Percentiles rank a stretch among this genome's conserved stretches.
phyloP scores from a whole-genome alignment of 768 basidiomycete genomes.

The Kwoniella shandongensis region DNA sequence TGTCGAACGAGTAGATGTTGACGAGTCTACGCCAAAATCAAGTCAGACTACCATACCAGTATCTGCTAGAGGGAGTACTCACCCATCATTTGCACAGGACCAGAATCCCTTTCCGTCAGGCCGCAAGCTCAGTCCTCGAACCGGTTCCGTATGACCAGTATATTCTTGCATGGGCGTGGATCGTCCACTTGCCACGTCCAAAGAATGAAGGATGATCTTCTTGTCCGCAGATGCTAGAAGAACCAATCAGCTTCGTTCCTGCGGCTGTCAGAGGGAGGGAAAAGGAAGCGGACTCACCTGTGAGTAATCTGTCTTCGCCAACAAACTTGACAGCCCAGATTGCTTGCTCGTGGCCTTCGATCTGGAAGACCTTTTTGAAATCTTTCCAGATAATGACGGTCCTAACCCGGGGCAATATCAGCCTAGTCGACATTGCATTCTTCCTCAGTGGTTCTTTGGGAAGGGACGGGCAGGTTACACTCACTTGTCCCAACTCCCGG shows the following conservation, averaged over 20 bases:
- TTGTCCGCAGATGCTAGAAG: slow-evolving; percentile 84
- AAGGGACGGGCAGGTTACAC: slow-evolving; percentile 21
- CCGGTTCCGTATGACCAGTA: slow-evolving; percentile 85
- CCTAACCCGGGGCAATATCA: slow-evolving; percentile 56
- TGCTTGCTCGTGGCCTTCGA: slow-evolving; percentile 83
- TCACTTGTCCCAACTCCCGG: slow-evolving; percentile 96
- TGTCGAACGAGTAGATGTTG: slow-evolving; percentile 80
- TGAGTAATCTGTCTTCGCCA: slow-evolving; percentile 72
- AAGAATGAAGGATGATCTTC: slow-evolving; percentile 83
- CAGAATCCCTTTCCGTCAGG: slow-evolving; percentile 79
- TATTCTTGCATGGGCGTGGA: slow-evolving; percentile 69
- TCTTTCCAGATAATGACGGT: slow-evolving; percentile 93
- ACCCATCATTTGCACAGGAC: slow-evolving; percentile 94
- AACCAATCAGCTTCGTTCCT: slow-evolving; percentile 11
- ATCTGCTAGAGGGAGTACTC: slow-evolving; percentile 20
- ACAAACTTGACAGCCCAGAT: slow-evolving; percentile 90
- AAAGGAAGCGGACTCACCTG: slow-evolving; percentile 59
- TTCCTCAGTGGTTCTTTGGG: neutral
- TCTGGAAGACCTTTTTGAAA: slow-evolving; percentile 68
- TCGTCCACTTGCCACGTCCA: slow-evolving; percentile 55
- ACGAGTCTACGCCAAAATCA: slow-evolving; percentile 66
- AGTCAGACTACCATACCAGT: neutral
- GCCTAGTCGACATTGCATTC: slow-evolving; percentile 3
- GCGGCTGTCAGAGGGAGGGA: neutral
- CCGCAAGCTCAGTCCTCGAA: slow-evolving; percentile 76